Percentiles rank a stretch among this genome's conserved stretches.
Conservation (phyloP, 805 yeast genomes). For the Barnettozyma californica region DNA sequence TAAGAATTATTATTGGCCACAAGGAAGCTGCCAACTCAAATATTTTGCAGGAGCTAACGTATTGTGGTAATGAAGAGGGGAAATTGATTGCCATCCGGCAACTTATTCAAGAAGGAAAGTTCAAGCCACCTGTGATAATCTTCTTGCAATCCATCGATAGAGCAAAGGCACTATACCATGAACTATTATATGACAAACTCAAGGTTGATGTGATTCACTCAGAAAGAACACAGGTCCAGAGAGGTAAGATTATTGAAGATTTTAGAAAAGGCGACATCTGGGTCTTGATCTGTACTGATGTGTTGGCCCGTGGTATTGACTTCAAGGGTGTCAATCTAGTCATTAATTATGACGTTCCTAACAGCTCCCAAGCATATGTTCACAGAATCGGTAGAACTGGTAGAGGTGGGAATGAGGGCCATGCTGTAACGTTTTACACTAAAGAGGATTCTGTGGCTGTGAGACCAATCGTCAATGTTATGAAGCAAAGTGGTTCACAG, state of each 20-base stretch:
- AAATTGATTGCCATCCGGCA: constrained; percentile 88
- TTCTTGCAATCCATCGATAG: constrained; percentile 88
- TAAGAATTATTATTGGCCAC: constrained; percentile 85
- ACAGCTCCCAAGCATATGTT: constrained; percentile 87
- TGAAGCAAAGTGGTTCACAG: constrained; percentile 83
- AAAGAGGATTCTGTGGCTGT: constrained; percentile 76
- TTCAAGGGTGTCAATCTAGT: constrained; percentile 93
- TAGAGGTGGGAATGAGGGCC: constrained; percentile 83
- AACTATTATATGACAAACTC: constrained; percentile 81
- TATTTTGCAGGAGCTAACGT: constrained; percentile 78
- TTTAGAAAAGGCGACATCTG: constrained; percentile 89
- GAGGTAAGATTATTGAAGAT: constrained; percentile 77
- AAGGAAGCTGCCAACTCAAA: constrained; percentile 87
- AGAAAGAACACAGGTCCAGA: constrained; percentile 82
- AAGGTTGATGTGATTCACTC: constrained; percentile 96
- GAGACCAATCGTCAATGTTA: constrained; percentile 84
- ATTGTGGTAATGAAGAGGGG: constrained; percentile 94
- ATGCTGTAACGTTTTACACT: constrained; percentile 88
- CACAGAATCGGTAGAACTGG: constrained; percentile 99
- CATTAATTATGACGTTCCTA: constrained; percentile 95
- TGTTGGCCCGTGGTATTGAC: constrained; percentile 93
- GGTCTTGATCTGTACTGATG: constrained; percentile 96
- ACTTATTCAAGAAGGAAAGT: constrained; percentile 75
- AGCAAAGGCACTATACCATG: constrained; percentile 94
- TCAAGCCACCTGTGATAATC: constrained; percentile 88